A percentile compares a stretch with the other conserved stretches of the same genome.
phyloP scores from a whole-genome alignment of 2,329 filamentous ascomycete species.

The Fusarium subtropicale region DNA sequence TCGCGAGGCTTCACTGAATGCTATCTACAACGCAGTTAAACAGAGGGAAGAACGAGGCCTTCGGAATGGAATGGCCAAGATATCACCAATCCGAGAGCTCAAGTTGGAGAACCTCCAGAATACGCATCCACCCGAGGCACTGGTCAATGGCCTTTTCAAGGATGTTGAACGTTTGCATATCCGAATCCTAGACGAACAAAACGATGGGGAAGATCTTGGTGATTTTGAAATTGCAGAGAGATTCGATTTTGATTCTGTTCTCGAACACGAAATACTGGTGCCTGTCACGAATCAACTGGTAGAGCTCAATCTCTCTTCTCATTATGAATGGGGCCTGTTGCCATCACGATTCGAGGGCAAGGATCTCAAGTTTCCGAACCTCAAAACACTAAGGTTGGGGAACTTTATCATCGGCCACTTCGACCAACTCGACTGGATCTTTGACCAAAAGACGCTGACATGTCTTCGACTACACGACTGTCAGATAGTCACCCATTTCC shows the following conservation, averaged over 20 bases:
- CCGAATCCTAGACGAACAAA: rapidly evolving
- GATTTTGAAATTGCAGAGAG: background rate
- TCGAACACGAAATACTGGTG: background rate
- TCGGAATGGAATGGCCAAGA: background rate
- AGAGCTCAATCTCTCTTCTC: background rate
- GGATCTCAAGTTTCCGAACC: background rate
- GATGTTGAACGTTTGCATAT: background rate
- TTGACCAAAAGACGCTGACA: background rate
- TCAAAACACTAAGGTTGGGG: rapidly evolving
- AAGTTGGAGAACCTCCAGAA: rapidly evolving
- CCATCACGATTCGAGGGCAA: background rate
- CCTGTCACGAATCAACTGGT: background rate
- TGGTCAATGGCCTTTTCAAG: background rate
- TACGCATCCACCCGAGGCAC: background rate
- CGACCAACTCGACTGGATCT: background rate
- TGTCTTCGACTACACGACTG: background rate
- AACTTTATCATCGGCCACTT: background rate
- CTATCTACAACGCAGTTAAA: background rate
- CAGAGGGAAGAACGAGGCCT: background rate
- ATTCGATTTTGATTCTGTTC: background rate
- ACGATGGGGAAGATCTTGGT: background rate
- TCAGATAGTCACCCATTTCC: background rate
- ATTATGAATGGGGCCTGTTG: background rate
- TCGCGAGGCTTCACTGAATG: background rate
- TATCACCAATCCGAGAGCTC: background rate